A percentile compares a stretch with the other conserved stretches of the same genome.
Conservation (phyloP, 306 rosid genomes). For the Carpinus viminea region DNA sequence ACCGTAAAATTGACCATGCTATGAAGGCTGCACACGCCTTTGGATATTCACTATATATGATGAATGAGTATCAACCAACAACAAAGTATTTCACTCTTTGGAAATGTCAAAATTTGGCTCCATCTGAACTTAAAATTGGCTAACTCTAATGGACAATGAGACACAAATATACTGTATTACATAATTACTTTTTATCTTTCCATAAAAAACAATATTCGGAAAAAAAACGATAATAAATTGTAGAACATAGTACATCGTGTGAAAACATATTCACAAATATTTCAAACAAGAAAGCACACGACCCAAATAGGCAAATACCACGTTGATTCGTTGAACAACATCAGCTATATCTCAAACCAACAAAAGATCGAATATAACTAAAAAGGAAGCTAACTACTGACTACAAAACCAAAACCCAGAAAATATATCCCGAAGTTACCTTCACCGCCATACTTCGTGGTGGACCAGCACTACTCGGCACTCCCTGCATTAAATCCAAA, state of each 20-base stretch:
- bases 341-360: not conserved
- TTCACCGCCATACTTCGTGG: constrained; percentile 53
- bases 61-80: not conserved
- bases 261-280: not conserved
- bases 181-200: too few relatives aligned
- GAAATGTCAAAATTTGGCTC: not conserved
- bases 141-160: not conserved
- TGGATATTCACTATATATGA: not conserved
- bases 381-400: not conserved
- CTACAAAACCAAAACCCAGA: not conserved
- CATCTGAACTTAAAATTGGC: not conserved
- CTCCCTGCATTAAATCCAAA: constrained; percentile 38
- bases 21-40: not conserved
- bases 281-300: not conserved
- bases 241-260: not conserved
- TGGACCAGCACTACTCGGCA: constrained; percentile 34
- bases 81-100: not conserved
- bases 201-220: not conserved
- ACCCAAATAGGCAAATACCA: not conserved
- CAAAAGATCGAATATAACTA: not conserved
- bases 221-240: not conserved
- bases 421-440: constrained; percentile 42
- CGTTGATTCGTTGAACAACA: not conserved
- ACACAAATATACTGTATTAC: not conserved
- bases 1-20: not conserved